phyloP scores from a whole-genome alignment of 129 eudicot genomes.

The Artemisia tridentata region DNA sequence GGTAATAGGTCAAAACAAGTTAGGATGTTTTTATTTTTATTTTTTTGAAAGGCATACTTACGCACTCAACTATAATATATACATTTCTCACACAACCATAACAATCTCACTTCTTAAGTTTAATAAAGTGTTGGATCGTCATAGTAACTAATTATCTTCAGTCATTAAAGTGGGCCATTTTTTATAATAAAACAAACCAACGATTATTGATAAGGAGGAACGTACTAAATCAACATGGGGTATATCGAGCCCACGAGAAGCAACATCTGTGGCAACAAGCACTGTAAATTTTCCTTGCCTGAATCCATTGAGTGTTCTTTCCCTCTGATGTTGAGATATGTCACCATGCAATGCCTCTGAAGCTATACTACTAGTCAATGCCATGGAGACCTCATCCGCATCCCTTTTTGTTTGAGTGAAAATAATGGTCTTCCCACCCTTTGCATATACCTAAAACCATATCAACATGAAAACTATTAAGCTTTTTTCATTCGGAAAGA shows the following conservation, averaged over 20 bases:
- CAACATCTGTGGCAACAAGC: constrained; percentile 98
- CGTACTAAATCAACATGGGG: constrained; percentile 93
- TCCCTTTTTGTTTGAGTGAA: constrained; percentile 95
- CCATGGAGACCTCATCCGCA: constrained; percentile 92
- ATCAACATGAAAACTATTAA: not conserved
- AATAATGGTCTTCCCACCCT: constrained; percentile 93
- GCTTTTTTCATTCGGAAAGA: not conserved
- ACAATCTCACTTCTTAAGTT: not conserved
- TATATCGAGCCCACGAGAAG: constrained; percentile 96
- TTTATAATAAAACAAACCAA: not conserved
- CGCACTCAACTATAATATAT: too few species aligned
- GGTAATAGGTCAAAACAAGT: too few species aligned
- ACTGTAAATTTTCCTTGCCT: constrained; percentile 91
- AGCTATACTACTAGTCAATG: constrained; percentile 69
- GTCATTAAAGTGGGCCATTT: not conserved
- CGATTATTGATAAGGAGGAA: constrained; percentile 8
- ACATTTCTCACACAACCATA: not conserved
- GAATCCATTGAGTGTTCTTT: constrained; percentile 84
- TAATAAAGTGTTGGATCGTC: not conserved
- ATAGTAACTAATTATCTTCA: not conserved
- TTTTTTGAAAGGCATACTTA: too few species aligned
- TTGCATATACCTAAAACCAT: constrained; percentile 76
- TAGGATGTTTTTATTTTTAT: too few species aligned
- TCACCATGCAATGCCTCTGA: constrained; percentile 98
- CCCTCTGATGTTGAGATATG: constrained; percentile 96